Percentiles rank a stretch among this genome's conserved stretches.
Evolutionary conservation across 2,329 filamentous ascomycete genomes (phyloP).

Genomic region (Aspergillus sp.): DNA sequence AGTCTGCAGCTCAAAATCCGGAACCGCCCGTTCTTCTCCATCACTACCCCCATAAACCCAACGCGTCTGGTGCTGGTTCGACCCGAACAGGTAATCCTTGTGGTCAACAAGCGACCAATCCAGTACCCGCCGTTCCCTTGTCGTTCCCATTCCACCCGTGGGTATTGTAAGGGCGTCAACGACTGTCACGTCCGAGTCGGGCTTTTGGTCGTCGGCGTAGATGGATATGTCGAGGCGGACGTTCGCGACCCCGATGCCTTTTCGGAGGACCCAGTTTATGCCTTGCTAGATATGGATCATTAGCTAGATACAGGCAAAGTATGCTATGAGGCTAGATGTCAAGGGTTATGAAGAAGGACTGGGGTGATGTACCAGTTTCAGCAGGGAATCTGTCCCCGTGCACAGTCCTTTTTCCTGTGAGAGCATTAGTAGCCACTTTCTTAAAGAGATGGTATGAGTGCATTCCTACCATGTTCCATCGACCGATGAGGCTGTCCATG

Average conservation of each 20-base stretch:
- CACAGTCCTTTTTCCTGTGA: neutral
- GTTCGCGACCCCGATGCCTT: neutral
- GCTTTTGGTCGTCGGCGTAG: neutral
- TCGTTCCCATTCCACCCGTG: neutral
- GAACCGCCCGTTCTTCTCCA: neutral
- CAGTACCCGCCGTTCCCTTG: neutral
- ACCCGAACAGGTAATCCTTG: neutral
- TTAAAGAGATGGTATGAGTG: rapidly evolving
- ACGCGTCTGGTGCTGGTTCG: neutral
- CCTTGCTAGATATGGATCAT: neutral
- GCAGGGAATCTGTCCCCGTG: neutral
- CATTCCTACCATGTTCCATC: too few relatives aligned
- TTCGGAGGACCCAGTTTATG: neutral
- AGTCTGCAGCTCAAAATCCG: neutral
- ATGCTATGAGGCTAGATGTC: too few relatives aligned
- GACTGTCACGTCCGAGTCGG: neutral
- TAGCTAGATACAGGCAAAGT: too few relatives aligned
- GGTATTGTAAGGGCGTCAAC: neutral
- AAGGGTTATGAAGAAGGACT: too few relatives aligned
- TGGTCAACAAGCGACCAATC: neutral
- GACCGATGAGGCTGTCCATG: too few relatives aligned
- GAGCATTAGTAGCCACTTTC: too few relatives aligned
- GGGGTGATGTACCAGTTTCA: neutral
- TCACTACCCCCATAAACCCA: neutral
- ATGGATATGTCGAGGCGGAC: neutral